A percentile compares a stretch with the other conserved stretches of the same genome.
Conservation (phyloP, 148 eudicot genomes). For the Camellia japonica region DNA sequence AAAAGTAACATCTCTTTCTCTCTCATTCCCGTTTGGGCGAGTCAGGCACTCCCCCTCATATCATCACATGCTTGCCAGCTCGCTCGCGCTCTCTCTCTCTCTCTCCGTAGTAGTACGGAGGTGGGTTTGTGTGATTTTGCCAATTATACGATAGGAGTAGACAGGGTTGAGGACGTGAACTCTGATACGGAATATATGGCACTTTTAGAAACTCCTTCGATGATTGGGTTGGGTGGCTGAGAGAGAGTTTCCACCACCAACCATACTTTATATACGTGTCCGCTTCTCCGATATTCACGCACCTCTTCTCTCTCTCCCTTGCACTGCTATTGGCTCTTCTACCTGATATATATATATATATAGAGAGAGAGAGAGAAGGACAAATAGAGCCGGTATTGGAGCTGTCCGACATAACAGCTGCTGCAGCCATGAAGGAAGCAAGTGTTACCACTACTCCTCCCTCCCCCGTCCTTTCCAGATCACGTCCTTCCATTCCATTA, state of each 20-base stretch:
- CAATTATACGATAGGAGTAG: not conserved
- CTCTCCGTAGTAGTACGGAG: no score
- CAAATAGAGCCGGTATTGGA: not conserved
- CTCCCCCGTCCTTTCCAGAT: not conserved
- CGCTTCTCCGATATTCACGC: not conserved
- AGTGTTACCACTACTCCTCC: not conserved
- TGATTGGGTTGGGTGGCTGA: not conserved
- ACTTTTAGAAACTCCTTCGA: conserved; percentile 2
- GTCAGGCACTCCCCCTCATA: no score
- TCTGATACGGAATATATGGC: conserved; percentile 2
- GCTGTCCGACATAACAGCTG: conserved; percentile 5
- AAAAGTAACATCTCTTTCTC: no score
- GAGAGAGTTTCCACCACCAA: conserved; percentile 4
- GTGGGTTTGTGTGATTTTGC: no score
- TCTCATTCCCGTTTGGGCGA: no score
- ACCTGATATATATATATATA: not conserved
- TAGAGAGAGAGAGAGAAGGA: conserved; percentile 4
- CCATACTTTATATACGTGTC: not conserved
- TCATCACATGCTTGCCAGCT: no score
- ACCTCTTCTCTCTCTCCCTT: not conserved
- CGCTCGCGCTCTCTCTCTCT: no score
- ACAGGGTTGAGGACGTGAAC: not conserved
- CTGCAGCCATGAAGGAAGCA: conserved; percentile 3
- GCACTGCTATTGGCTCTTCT: not conserved
- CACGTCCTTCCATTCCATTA: not conserved